These are phyloP conservation scores for Steccherinum ochraceum DNA, from an alignment of 768 basidiomycete species.

Conservation along the genomic window DNA sequence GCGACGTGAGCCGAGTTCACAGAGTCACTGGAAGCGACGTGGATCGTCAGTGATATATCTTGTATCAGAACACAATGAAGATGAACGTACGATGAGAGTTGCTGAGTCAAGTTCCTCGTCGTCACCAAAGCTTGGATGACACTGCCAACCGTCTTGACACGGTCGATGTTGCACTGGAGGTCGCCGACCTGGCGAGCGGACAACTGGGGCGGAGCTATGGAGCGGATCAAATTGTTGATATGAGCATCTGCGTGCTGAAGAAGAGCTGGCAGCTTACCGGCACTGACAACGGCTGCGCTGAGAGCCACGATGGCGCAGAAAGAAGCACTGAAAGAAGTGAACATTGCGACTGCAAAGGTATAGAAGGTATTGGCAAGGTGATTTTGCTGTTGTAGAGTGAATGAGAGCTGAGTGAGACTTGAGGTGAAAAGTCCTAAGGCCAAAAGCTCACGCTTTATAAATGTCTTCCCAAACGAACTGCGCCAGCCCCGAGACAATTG, in stretches of 20 bases:
- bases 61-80: neutral
- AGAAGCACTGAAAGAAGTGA: too few relatives aligned
- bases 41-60: too few relatives aligned
- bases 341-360: too few relatives aligned
- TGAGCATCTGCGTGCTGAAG: neutral
- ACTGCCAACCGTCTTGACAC: conserved; percentile 19
- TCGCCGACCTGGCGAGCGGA: neutral
- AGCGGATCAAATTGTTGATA: neutral
- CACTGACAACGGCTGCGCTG: neutral
- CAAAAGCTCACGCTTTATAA: too few relatives aligned
- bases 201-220: neutral
- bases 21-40: conserved; percentile 2
- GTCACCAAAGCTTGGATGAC: conserved; percentile 13
- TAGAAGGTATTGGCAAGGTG: too few relatives aligned
- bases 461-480: too few relatives aligned
- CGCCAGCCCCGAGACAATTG: too few relatives aligned
- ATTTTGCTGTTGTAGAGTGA: too few relatives aligned
- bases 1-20: neutral
- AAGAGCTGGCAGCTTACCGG: neutral
- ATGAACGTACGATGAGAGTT: conserved; percentile 9
- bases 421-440: too few relatives aligned
- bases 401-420: too few relatives aligned
- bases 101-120: conserved; percentile 11
- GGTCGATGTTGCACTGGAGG: conserved; percentile 22
- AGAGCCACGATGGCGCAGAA: neutral